Evolutionary conservation across 352 stramenopile species (phyloP).

Genomic region (Hyaloperonospora arabidopsidis): DNA sequence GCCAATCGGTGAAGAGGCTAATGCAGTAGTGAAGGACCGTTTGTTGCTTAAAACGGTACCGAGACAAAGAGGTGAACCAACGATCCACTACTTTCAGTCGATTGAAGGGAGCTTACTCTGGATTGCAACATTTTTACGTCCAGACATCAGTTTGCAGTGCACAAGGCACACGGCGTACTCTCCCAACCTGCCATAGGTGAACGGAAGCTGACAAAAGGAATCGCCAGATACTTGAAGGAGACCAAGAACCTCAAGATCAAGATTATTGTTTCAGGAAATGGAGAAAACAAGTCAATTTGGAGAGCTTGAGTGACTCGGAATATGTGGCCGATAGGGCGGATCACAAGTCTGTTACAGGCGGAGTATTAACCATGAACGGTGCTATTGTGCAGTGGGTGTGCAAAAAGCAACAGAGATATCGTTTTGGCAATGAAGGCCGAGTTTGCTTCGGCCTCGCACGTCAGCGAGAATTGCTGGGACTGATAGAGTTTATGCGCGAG

Average conservation of each 20-base stretch:
- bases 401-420: neutral
- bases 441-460: too few species aligned
- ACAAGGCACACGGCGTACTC: neutral
- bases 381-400: constrained; percentile 4
- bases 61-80: constrained; percentile 1
- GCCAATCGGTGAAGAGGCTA: constrained; percentile 3
- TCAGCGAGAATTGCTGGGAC: too few species aligned
- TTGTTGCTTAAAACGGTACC: too few species aligned
- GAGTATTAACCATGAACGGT: constrained; percentile 2
- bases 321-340: neutral
- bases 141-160: neutral
- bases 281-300: neutral
- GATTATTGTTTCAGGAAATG: too few species aligned
- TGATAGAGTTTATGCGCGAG: neutral
- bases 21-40: neutral
- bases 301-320: constrained; percentile 2
- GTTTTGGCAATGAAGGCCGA: neutral
- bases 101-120: constrained; percentile 27
- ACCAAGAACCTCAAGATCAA: constrained; percentile 1
- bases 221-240: constrained; percentile 1
- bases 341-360: constrained; percentile 1
- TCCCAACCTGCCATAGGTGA: neutral
- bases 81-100: constrained; percentile 21
- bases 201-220: neutral
- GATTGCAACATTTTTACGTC: constrained; percentile 16